phyloP scores from a whole-genome alignment of 805 yeast species.

The Pichia exigua region DNA sequence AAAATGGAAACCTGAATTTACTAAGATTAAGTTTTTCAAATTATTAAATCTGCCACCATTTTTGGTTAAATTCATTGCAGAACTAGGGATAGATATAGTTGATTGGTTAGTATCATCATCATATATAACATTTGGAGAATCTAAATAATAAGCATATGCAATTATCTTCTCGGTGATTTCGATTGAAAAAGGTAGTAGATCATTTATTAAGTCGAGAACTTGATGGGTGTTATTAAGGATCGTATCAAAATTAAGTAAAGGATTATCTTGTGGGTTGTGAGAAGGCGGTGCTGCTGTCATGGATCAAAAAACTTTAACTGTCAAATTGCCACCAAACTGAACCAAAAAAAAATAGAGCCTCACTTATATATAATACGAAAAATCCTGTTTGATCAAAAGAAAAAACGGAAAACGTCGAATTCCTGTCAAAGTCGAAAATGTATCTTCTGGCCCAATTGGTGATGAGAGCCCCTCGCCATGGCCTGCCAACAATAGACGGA shows the following conservation, averaged over 20 bases:
- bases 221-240: not conserved
- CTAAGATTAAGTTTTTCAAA: conserved; percentile 29
- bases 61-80: conserved; percentile 19
- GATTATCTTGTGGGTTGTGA: not conserved
- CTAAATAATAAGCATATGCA: conserved; percentile 23
- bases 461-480: too few species aligned
- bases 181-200: conserved; percentile 24
- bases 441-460: too few species aligned
- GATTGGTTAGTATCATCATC: not conserved
- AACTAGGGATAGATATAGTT: not conserved
- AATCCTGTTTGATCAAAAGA: too few species aligned
- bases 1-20: conserved; percentile 51
- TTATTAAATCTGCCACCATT: conserved; percentile 20
- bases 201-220: not conserved
- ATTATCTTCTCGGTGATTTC: conserved; percentile 28
- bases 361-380: not conserved
- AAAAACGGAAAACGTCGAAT: too few species aligned
- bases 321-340: not conserved
- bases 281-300: not conserved
- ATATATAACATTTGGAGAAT: conserved; percentile 13
- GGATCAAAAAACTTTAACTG: not conserved
- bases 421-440: too few species aligned
- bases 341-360: not conserved
- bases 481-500: too few species aligned
- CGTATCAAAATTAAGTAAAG: not conserved